Conservation (phyloP, 331 rosid species). For the Stylosanthes scabra region DNA sequence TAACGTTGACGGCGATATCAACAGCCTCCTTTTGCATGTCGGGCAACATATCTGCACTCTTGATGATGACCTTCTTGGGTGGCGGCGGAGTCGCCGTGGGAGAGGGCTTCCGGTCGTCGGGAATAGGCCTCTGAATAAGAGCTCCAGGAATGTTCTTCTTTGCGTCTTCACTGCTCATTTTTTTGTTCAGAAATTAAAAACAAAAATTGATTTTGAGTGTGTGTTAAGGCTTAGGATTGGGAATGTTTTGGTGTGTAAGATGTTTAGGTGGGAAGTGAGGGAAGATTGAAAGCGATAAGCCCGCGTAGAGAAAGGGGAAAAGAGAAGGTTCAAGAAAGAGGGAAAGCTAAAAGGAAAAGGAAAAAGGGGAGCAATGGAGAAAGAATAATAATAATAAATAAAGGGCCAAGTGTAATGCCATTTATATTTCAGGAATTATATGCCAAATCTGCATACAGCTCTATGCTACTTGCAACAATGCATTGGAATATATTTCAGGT, state of each 20-base stretch:
- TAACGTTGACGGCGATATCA: slow-evolving; percentile 76
- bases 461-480: background rate
- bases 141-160: slow-evolving; percentile 60
- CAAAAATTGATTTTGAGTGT: no score
- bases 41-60: slow-evolving; percentile 85
- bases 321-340: background rate
- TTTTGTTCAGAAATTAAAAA: background rate
- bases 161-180: slow-evolving; percentile 68
- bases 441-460: background rate
- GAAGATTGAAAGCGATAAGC: no score
- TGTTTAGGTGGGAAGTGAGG: no score
- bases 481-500: no score
- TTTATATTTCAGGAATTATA: background rate
- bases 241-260: no score
- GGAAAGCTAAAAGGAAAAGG: background rate
- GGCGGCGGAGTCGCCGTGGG: slow-evolving; percentile 41
- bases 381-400: background rate
- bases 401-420: background rate
- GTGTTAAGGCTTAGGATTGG: background rate
- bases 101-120: slow-evolving; percentile 68
- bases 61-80: slow-evolving; percentile 67
- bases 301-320: background rate
- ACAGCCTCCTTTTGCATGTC: slow-evolving; percentile 88
- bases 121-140: slow-evolving; percentile 47
- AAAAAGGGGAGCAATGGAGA: background rate